Percentiles rank a stretch among this genome's conserved stretches.
Conservation (phyloP, 129 eudicot genomes). For the Tanacetum coccineum region DNA sequence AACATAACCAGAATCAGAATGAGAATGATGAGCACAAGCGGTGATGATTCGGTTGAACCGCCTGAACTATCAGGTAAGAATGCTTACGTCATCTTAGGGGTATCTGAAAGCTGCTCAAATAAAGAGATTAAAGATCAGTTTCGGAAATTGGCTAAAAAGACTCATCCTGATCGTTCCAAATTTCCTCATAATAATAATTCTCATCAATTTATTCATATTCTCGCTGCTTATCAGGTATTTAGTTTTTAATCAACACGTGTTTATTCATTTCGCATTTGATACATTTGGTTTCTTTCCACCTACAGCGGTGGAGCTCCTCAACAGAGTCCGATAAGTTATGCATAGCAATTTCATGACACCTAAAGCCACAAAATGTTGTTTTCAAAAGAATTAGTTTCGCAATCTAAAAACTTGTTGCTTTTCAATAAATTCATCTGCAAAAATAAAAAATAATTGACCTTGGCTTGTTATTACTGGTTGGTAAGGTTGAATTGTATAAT, state of each 20-base stretch:
- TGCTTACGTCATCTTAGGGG: constrained; percentile 75
- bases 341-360: too few relatives aligned
- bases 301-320: too few relatives aligned
- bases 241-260: too few relatives aligned
- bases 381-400: too few relatives aligned
- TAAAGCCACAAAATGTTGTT: too few relatives aligned
- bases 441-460: too few relatives aligned
- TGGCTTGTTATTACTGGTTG: not conserved
- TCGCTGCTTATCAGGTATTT: constrained; percentile 99
- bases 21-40: constrained; percentile 45
- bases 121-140: constrained; percentile 69
- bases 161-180: constrained; percentile 80
- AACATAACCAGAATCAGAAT: constrained; percentile 8
- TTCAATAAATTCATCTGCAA: too few relatives aligned
- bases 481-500: not conserved
- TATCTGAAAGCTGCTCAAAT: constrained; percentile 56
- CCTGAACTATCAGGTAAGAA: constrained; percentile 51
- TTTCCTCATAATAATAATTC: constrained; percentile 35
- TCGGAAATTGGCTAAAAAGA: constrained; percentile 76
- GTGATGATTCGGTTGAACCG: constrained; percentile 55
- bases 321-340: too few relatives aligned
- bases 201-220: constrained; percentile 61
- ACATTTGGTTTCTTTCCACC: too few relatives aligned
- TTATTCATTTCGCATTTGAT: too few relatives aligned
- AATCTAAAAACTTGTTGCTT: too few relatives aligned